A percentile compares a stretch with the other conserved stretches of the same genome.
Evolutionary conservation across 192 early-diverging fungal genomes (phyloP).

Genomic region (Coemansia sp.): DNA sequence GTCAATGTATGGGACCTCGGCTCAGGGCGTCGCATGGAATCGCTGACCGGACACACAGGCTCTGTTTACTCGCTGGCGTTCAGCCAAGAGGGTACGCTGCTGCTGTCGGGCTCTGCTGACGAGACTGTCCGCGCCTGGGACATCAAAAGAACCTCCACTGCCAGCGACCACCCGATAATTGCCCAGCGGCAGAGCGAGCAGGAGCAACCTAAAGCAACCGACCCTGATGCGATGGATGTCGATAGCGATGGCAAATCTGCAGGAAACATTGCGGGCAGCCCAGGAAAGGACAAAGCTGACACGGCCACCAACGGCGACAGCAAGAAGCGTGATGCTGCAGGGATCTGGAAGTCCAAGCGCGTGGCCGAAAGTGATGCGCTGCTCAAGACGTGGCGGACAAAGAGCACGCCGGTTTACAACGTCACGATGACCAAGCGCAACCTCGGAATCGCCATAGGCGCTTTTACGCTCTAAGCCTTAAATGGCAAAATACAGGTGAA

Average conservation of each 20-base stretch:
- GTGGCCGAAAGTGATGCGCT: constrained; percentile 55
- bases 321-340: constrained; percentile 52
- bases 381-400: constrained; percentile 79
- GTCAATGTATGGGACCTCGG: constrained; percentile 92
- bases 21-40: constrained; percentile 77
- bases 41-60: constrained; percentile 80
- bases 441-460: constrained; percentile 79
- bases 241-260: constrained; percentile 8
- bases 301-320: background rate
- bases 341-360: constrained; percentile 49
- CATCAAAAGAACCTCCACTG: constrained; percentile 60
- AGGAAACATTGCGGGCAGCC: constrained; percentile 5
- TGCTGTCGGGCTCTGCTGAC: constrained; percentile 86
- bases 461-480: constrained; percentile 49
- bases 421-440: constrained; percentile 84
- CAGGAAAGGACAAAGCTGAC: constrained; percentile 3
- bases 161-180: constrained; percentile 41
- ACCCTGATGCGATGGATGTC: constrained; percentile 30
- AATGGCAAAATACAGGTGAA: no score
- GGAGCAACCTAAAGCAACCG: background rate
- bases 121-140: constrained; percentile 90
- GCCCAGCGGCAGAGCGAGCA: constrained; percentile 24
- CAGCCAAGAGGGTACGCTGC: constrained; percentile 71
- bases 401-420: constrained; percentile 85
- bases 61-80: constrained; percentile 84